Conservation (phyloP, 495 filamentous ascomycete species). For the Annulohypoxylon maeteangense region DNA sequence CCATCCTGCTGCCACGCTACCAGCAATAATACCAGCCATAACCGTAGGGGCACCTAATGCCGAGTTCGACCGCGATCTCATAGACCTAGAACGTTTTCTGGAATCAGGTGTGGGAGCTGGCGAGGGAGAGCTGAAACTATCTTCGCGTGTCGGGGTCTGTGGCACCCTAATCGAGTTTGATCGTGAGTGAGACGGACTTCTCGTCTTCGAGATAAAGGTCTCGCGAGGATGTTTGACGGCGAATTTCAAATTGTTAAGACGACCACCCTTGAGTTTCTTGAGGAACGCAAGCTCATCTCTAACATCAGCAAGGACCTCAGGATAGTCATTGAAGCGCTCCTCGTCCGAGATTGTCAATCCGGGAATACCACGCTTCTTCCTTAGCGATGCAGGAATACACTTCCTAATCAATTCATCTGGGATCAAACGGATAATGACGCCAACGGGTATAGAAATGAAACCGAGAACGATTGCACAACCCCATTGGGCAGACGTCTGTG, state of each 20-base stretch:
- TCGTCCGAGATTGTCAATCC: constrained; percentile 76
- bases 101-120: constrained; percentile 76
- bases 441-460: constrained; percentile 77
- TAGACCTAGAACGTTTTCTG: constrained; percentile 70
- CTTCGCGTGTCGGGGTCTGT: constrained; percentile 72
- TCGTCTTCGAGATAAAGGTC: constrained; percentile 73
- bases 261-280: constrained; percentile 90
- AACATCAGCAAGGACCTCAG: constrained; percentile 78
- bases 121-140: constrained; percentile 61
- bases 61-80: constrained; percentile 87
- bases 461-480: constrained; percentile 78
- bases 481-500: constrained; percentile 76
- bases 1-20: constrained; percentile 84
- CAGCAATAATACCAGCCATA: constrained; percentile 89
- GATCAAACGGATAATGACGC: constrained; percentile 73
- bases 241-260: constrained; percentile 86
- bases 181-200: constrained; percentile 78
- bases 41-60: constrained; percentile 84
- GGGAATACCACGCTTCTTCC: constrained; percentile 65
- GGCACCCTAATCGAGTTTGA: constrained; percentile 70
- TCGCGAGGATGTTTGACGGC: constrained; percentile 82
- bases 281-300: constrained; percentile 85
- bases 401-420: constrained; percentile 67
- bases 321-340: constrained; percentile 73
- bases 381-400: constrained; percentile 75